Evolutionary conservation across 306 rosid species (phyloP).

Genomic region (Rubus parviflorus): DNA sequence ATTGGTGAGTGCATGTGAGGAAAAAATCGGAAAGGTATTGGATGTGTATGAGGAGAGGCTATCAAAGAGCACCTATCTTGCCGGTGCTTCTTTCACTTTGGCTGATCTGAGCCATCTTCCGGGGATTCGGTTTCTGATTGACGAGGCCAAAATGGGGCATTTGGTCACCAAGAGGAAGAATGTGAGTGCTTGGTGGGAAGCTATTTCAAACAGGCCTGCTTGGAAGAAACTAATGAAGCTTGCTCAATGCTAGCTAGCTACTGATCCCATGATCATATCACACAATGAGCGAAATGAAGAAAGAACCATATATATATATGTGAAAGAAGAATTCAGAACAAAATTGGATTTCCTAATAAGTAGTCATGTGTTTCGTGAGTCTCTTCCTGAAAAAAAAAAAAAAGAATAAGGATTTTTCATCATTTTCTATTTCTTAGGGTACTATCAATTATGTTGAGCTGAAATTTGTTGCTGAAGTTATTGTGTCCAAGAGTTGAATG

Average conservation of each 20-base stretch:
- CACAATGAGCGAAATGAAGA: not conserved
- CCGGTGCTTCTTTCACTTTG: conserved; percentile 53
- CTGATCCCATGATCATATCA: not conserved
- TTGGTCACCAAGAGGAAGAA: conserved; percentile 47
- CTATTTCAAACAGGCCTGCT: conserved; percentile 55
- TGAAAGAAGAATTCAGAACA: not conserved
- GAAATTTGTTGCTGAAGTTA: too few relatives aligned
- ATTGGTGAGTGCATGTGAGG: conserved; percentile 35
- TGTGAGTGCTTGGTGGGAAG: conserved; percentile 69
- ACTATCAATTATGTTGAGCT: not conserved
- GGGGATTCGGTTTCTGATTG: conserved; percentile 41
- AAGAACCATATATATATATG: not conserved
- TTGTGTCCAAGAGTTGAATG: not conserved
- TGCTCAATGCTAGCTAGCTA: conserved; percentile 5
- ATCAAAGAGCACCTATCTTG: conserved; percentile 45
- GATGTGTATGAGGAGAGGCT: conserved; percentile 62
- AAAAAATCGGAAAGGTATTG: conserved; percentile 50
- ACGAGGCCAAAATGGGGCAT: conserved; percentile 51
- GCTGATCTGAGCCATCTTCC: conserved; percentile 77
- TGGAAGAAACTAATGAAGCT: conserved; percentile 61
- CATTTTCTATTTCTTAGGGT: too few relatives aligned
- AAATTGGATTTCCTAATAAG: not conserved
- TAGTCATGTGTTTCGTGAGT: not conserved
- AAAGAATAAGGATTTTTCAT: not conserved
- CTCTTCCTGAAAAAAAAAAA: not conserved